Percentiles rank a stretch among this genome's conserved stretches.
These are phyloP conservation scores for Ocimum tenuiflorum DNA, from an alignment of 257 asterid species.

Conservation along the genomic window DNA sequence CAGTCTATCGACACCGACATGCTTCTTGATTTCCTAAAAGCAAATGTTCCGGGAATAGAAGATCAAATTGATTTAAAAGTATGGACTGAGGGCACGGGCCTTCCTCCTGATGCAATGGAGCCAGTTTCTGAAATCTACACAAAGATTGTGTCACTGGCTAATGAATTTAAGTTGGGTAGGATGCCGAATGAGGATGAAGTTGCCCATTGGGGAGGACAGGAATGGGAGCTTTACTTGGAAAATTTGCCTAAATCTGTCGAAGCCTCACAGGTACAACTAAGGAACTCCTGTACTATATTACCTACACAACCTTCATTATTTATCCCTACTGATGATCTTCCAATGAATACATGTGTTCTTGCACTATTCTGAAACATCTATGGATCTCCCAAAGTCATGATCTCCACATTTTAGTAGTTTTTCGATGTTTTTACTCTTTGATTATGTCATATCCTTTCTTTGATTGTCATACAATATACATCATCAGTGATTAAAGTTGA, in stretches of 20 bases:
- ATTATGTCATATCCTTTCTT: too few species aligned
- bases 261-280: conserved; percentile 85
- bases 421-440: too few species aligned
- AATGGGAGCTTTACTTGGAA: conserved; percentile 91
- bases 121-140: conserved; percentile 73
- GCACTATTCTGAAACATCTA: too few species aligned
- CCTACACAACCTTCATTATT: too few species aligned
- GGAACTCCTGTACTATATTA: background rate
- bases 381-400: too few species aligned
- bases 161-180: conserved; percentile 73
- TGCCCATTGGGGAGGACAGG: conserved; percentile 84
- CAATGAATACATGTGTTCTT: background rate
- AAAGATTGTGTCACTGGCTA: conserved; percentile 70
- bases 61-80: conserved; percentile 55
- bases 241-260: conserved; percentile 72
- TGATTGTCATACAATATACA: too few species aligned
- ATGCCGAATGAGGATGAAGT: conserved; percentile 95
- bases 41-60: conserved; percentile 74
- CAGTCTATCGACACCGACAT: conserved; percentile 85
- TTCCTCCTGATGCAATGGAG: conserved; percentile 95
- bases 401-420: too few species aligned
- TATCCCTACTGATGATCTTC: background rate
- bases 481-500: too few species aligned
- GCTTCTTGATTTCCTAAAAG: conserved; percentile 80
- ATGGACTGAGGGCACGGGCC: conserved; percentile 90